A percentile compares a stretch with the other conserved stretches of the same genome.
phyloP scores from a whole-genome alignment of 192 early-diverging fungal species.

The Cladochytrium replicatum region DNA sequence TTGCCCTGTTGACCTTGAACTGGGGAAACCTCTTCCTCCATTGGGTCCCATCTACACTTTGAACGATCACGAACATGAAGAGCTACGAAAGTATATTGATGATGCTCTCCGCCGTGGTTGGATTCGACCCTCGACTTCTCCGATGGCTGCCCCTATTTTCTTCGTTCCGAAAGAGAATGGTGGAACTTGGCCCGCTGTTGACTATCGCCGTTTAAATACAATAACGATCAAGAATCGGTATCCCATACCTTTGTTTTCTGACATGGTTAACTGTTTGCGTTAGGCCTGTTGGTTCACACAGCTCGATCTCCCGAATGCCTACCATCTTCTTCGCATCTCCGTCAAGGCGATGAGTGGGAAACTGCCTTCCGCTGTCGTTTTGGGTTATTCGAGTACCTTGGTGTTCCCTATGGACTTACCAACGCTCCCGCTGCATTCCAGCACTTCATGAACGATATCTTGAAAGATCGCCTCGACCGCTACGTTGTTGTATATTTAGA shows the following conservation, averaged over 20 bases:
- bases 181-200: conserved; percentile 30
- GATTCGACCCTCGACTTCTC: conserved; percentile 6
- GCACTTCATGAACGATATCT: conserved; percentile 28
- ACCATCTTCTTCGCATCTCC: conserved; percentile 12
- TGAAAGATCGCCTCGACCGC: conserved; percentile 11
- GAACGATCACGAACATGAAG: conserved; percentile 5
- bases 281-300: conserved; percentile 25
- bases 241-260: conserved; percentile 40
- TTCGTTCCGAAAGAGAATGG: conserved; percentile 41
- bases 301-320: conserved; percentile 25
- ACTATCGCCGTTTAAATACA: conserved; percentile 43
- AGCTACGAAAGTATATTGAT: conserved; percentile 8
- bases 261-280: conserved; percentile 21
- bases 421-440: conserved; percentile 53
- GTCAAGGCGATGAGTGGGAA: conserved; percentile 9
- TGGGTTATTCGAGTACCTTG: conserved; percentile 39
- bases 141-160: conserved; percentile 11
- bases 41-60: conserved; percentile 6
- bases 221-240: conserved; percentile 34
- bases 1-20: not conserved
- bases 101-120: conserved; percentile 12
- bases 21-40: conserved; percentile 3
- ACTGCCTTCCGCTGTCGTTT: conserved; percentile 27
- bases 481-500: conserved; percentile 15
- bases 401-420: conserved; percentile 52